Base-by-base conservation (phyloP, 2,329 filamentous ascomycete genomes). In the Colletotrichum costaricense region DNA sequence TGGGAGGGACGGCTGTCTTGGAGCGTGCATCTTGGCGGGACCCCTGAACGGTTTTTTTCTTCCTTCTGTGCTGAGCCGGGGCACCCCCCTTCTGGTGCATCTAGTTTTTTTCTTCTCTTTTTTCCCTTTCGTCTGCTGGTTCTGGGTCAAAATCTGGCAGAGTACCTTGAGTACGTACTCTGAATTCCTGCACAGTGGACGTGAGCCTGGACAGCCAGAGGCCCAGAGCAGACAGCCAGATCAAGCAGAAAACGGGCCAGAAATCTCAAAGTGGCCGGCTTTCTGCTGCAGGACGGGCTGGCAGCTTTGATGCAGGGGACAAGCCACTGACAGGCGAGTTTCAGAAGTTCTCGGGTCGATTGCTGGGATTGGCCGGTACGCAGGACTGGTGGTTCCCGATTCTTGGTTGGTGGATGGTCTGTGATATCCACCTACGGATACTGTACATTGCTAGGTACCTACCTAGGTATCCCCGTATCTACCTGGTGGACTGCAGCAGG, bases 291-390 rank as follows among this genome's bases (percentile, higher is more conserved):
- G 65, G 69, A 59, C 64, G 30, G 64, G 64, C 46, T 69, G 57
- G 46, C 52, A 68, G 71, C 35, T 73, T 71, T 71, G 67, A 73
- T 71, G 71, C 71, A 73, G 71, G 71, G 71, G 71, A 57, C 55
- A 73, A 73, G 71, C 71, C 71, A 71, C 67, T 66, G 60, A 63
- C 67, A 71, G 59, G 28, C 71, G 71, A 71, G 67, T 73, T 73
- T 70, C 71, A 73, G 60, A 71, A 52, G 46, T 55, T 58, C 67
- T 49, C 71, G 67, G 62, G 67, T 62, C 67, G 56, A 62, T 24
- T 66, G 62, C 56, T 73, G 67, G 67, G 71, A 73, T 71, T 73
- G 67, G 71, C 49, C 49, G 19, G 71, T 66, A 33, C 49, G 56
- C 38, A 42, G 16, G 62, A 62, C 46, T 62, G 71, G 60, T 46